A percentile compares a stretch with the other conserved stretches of the same genome.
phyloP scores from a whole-genome alignment of 371 early-diverging fungal genomes.

The Syncephalis fuscata region DNA sequence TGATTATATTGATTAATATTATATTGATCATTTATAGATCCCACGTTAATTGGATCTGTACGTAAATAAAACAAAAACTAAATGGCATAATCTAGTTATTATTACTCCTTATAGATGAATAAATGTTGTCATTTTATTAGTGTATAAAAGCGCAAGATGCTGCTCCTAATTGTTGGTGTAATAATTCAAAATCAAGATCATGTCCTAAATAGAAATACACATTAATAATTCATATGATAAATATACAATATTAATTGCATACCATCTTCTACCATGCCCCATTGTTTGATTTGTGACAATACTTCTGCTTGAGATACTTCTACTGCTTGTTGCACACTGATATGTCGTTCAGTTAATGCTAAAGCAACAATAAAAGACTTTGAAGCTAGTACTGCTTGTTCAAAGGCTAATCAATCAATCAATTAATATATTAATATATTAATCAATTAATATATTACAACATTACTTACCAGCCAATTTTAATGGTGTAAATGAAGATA shows the following conservation, averaged over 20 bases:
- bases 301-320: slow-evolving; percentile 75
- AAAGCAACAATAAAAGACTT: slow-evolving; percentile 84
- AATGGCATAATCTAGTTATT: too few relatives aligned
- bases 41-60: slow-evolving; percentile 19
- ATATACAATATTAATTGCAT: slow-evolving; percentile 1
- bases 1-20: too few relatives aligned
- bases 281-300: slow-evolving; percentile 64
- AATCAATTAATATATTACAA: neutral
- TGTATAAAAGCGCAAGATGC: slow-evolving; percentile 4
- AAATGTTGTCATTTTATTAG: neutral
- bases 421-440: too few relatives aligned
- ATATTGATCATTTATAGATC: slow-evolving; percentile 7
- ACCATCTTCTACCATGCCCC: slow-evolving; percentile 86
- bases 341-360: slow-evolving; percentile 50
- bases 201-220: slow-evolving; percentile 4
- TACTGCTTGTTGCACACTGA: slow-evolving; percentile 65
- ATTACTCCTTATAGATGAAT: neutral
- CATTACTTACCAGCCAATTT: slow-evolving; percentile 35
- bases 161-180: slow-evolving; percentile 8
- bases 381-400: slow-evolving; percentile 67
- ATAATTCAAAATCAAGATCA: slow-evolving; percentile 6
- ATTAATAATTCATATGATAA: neutral
- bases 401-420: slow-evolving; percentile 74
- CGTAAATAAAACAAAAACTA: slow-evolving; percentile 13
- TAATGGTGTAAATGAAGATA: slow-evolving; percentile 36